Conservation (phyloP, 768 basidiomycete genomes). For the Amanita fuliginea region DNA sequence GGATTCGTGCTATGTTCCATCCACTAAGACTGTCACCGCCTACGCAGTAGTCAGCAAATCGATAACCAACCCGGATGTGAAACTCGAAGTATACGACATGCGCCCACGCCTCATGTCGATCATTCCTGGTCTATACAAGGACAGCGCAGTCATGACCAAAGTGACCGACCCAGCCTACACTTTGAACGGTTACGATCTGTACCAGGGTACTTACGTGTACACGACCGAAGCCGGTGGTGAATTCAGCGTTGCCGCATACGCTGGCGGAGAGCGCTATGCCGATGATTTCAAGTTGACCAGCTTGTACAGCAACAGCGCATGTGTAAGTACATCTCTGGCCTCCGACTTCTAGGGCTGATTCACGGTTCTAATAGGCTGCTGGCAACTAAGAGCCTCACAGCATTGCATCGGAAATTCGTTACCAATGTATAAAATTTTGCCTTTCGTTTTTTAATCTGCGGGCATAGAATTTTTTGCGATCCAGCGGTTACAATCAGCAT, state of each 20-base stretch:
- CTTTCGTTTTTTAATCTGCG: too few species aligned
- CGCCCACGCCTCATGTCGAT: background rate
- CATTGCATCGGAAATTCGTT: too few species aligned
- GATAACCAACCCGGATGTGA: background rate
- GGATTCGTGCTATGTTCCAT: background rate
- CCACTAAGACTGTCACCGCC: background rate
- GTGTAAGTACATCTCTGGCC: background rate
- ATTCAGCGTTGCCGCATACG: background rate
- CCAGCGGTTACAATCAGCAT: too few species aligned
- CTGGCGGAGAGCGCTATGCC: background rate
- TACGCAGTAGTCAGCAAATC: background rate
- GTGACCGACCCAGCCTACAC: background rate
- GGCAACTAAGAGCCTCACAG: too few species aligned
- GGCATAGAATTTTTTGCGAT: too few species aligned
- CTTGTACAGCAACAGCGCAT: background rate
- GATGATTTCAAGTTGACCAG: background rate
- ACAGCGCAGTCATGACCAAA: background rate
- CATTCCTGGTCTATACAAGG: constrained; percentile 1
- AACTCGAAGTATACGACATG: background rate
- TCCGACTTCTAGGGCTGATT: background rate
- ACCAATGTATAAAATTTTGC: too few species aligned
- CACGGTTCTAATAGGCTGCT: too few species aligned
- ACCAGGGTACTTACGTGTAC: background rate
- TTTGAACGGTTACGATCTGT: background rate
- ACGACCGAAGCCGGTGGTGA: background rate